Percentiles rank a stretch among this genome's conserved stretches.
Evolutionary conservation across 345 rosid species (phyloP).

Genomic region (Citrus glauca): DNA sequence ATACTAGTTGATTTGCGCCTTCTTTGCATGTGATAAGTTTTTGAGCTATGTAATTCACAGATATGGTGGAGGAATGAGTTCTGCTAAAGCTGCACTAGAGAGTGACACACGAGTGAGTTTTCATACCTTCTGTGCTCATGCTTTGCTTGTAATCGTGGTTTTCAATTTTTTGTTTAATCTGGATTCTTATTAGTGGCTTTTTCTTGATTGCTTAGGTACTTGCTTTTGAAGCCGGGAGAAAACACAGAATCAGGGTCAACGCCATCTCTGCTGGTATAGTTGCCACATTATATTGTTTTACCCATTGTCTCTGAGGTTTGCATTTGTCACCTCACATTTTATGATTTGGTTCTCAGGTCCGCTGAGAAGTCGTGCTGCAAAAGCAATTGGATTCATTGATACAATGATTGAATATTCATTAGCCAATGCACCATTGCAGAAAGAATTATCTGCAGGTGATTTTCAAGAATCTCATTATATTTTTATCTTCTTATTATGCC

Average conservation of each 20-base stretch:
- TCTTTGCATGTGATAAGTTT: not conserved
- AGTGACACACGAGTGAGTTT: conserved; percentile 77
- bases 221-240: conserved; percentile 78
- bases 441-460: conserved; percentile 82
- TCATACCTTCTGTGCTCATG: not conserved
- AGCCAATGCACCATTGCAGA: conserved; percentile 81
- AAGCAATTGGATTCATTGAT: conserved; percentile 76
- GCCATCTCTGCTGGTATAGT: conserved; percentile 62
- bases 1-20: not conserved
- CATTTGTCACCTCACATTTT: not conserved
- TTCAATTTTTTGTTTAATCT: not conserved
- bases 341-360: conserved; percentile 41
- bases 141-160: not conserved
- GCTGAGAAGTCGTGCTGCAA: conserved; percentile 68
- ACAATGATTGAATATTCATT: conserved; percentile 83
- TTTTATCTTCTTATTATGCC: not conserved
- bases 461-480: not conserved
- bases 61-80: conserved; percentile 99
- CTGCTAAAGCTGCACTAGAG: conserved; percentile 96
- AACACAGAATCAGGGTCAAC: conserved; percentile 63
- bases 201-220: conserved; percentile 45
- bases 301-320: not conserved
- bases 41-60: conserved; percentile 29
- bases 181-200: not conserved
- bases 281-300: not conserved